Conservation (phyloP, 805 yeast species). For the Isabelozyma heimii region DNA sequence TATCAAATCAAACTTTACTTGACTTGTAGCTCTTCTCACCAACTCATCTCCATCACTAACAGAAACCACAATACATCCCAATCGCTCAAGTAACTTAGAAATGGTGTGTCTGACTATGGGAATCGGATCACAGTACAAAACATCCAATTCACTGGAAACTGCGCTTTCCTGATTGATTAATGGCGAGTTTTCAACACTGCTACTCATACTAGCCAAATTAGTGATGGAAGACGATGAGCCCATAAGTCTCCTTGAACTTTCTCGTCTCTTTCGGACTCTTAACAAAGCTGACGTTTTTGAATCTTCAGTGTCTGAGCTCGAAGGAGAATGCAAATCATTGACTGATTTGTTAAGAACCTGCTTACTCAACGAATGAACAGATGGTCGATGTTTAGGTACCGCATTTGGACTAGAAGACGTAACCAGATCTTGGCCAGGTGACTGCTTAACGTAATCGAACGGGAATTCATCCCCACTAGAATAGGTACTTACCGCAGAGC, state of each 20-base stretch:
- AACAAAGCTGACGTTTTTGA: constrained; percentile 47
- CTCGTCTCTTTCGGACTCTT: constrained; percentile 54
- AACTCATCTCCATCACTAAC: constrained; percentile 81
- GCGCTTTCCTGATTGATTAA: constrained; percentile 4
- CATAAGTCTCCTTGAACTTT: constrained; percentile 41
- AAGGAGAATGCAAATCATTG: constrained; percentile 40
- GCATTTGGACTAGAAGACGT: not conserved
- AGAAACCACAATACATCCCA: constrained; percentile 79
- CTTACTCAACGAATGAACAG: constrained; percentile 24
- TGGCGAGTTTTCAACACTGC: constrained; percentile 5
- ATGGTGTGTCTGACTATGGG: constrained; percentile 75
- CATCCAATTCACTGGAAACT: constrained; percentile 46
- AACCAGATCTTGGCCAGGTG: constrained; percentile 8
- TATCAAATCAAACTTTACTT: constrained; percentile 79
- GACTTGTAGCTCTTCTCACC: constrained; percentile 76
- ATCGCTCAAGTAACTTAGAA: constrained; percentile 56
- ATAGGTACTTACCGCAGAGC: constrained; percentile 27
- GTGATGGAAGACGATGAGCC: constrained; percentile 9
- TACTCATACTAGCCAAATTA: constrained; percentile 6
- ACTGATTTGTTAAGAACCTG: constrained; percentile 15
- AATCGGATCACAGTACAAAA: constrained; percentile 81
- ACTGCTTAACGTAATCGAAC: constrained; percentile 6
- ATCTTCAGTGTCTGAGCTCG: constrained; percentile 70
- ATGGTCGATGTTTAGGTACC: constrained; percentile 13
- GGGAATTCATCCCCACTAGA: constrained; percentile 30